phyloP scores from a whole-genome alignment of 73 alveolate genomes.

The Stentor roeselii region DNA sequence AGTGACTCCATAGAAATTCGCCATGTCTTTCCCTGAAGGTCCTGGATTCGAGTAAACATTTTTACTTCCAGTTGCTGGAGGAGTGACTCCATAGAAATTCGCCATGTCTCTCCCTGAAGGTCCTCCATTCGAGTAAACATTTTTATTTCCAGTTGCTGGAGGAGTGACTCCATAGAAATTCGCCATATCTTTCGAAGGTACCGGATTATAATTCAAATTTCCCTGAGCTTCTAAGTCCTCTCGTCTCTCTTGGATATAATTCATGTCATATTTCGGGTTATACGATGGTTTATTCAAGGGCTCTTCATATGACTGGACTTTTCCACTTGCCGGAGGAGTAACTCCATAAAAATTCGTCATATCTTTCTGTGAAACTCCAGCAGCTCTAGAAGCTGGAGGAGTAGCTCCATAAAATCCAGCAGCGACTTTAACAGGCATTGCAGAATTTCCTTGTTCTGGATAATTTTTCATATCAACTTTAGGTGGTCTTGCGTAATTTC shows the following conservation, averaged over 20 bases:
- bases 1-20: background rate
- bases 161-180: constrained; percentile 6
- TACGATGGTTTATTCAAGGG: too few relatives aligned
- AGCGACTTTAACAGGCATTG: background rate
- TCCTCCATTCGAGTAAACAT: background rate
- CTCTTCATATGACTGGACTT: background rate
- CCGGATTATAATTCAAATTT: background rate
- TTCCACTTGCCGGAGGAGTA: constrained; percentile 13
- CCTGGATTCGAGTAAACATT: too few relatives aligned
- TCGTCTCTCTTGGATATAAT: too few relatives aligned
- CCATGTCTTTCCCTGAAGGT: background rate
- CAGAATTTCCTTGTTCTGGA: background rate
- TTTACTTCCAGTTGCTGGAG: background rate
- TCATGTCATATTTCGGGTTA: too few relatives aligned
- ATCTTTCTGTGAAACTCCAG: background rate
- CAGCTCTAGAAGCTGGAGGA: background rate
- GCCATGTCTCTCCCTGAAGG: background rate
- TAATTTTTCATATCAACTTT: background rate
- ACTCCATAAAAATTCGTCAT: constrained; percentile 12
- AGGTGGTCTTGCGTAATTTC: background rate
- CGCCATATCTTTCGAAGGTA: background rate
- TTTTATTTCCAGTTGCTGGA: background rate
- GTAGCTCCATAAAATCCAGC: constrained; percentile 17
- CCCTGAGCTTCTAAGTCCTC: too few relatives aligned
- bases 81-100: constrained; percentile 26